phyloP scores from a whole-genome alignment of 2,329 filamentous ascomycete genomes.

The Exophiala mesophila region DNA sequence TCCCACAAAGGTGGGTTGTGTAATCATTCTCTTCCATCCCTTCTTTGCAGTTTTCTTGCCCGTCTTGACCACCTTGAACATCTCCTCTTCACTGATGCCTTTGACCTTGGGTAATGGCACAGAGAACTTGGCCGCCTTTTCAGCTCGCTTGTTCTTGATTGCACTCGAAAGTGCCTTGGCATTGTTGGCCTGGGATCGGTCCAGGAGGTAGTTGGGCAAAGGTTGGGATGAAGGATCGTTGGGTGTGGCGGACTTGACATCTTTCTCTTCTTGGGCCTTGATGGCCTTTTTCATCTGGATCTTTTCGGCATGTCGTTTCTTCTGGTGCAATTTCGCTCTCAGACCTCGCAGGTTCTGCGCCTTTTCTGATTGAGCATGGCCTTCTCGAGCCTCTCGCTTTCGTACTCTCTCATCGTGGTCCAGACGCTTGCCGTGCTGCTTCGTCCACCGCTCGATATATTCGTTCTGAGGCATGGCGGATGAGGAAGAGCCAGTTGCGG shows the following conservation, averaged over 20 bases:
- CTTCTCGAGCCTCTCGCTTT: constrained; percentile 83
- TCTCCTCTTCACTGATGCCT: constrained; percentile 91
- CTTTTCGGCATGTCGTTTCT: constrained; percentile 95
- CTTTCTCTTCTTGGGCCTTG: constrained; percentile 90
- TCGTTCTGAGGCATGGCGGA: constrained; percentile 27
- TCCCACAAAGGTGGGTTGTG: constrained; percentile 84
- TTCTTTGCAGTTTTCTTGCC: constrained; percentile 91
- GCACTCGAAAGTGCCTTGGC: constrained; percentile 73
- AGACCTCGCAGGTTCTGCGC: constrained; percentile 91
- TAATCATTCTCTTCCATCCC: constrained; percentile 62
- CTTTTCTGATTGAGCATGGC: constrained; percentile 80
- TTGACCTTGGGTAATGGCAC: constrained; percentile 92
- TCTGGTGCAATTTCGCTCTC: constrained; percentile 84
- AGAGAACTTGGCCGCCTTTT: constrained; percentile 89
- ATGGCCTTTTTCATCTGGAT: constrained; percentile 96
- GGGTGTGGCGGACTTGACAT: constrained; percentile 78
- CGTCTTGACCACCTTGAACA: constrained; percentile 95
- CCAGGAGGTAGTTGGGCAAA: constrained; percentile 87
- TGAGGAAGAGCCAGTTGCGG: no score
- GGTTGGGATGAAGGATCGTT: constrained; percentile 75
- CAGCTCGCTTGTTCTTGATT: constrained; percentile 91
- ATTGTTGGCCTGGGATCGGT: constrained; percentile 65
- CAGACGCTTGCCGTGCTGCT: constrained; percentile 58
- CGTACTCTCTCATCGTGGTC: constrained; percentile 85
- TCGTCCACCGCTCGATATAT: constrained; percentile 63